Percentiles rank a stretch among this genome's conserved stretches.
Evolutionary conservation across 176 grass and related monocot genomes (phyloP).

Genomic region (Rhynchospora tenuis): DNA sequence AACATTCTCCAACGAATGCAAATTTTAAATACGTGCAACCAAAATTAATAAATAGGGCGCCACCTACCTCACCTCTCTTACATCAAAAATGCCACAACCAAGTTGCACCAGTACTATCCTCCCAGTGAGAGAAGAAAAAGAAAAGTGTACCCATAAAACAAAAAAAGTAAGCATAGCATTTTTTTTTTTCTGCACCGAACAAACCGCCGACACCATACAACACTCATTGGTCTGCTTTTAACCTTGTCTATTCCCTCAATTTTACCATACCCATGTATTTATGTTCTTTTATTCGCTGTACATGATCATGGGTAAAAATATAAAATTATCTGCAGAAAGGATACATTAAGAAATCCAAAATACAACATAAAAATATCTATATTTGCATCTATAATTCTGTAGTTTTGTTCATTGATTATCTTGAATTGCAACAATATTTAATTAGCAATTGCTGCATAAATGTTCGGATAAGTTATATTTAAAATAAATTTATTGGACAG

Average conservation of each 20-base stretch:
- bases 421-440: neutral
- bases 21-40: slow-evolving; percentile 19
- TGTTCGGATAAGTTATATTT: no score
- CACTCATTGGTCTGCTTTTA: neutral
- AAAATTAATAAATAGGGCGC: slow-evolving; percentile 19
- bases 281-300: no score
- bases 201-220: slow-evolving; percentile 22
- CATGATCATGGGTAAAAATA: no score
- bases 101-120: slow-evolving; percentile 14
- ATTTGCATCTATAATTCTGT: neutral
- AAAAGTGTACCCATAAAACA: neutral
- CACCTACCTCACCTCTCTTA: slow-evolving; percentile 22
- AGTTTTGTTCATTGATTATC: neutral
- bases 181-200: slow-evolving; percentile 20
- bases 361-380: neutral
- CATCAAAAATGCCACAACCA: slow-evolving; percentile 19
- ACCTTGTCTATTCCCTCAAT: neutral
- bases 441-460: no score
- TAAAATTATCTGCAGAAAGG: neutral
- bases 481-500: no score
- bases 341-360: neutral
- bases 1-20: neutral
- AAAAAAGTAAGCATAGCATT: neutral
- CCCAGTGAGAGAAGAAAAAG: neutral
- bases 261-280: neutral